Evolutionary conservation across 352 stramenopile genomes (phyloP).

Genomic region (Blastocystis sp.): DNA sequence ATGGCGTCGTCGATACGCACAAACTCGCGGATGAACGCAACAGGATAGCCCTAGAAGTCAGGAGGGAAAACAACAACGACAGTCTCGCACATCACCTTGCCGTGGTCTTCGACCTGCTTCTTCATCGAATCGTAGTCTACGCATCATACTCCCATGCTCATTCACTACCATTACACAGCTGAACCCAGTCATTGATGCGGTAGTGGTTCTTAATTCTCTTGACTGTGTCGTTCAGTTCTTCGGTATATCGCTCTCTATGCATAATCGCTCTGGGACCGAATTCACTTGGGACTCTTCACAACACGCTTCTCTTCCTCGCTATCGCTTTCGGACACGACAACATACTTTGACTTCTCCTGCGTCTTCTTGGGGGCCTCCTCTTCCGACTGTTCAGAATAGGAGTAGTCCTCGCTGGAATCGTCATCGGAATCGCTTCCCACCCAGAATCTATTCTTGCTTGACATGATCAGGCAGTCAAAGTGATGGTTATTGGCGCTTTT

Average conservation of each 20-base stretch:
- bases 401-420: slow-evolving; percentile 2
- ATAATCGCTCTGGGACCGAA: neutral
- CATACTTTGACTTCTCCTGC: slow-evolving; percentile 32
- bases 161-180: slow-evolving; percentile 27
- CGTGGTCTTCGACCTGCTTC: slow-evolving; percentile 58
- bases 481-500: neutral
- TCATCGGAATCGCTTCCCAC: slow-evolving; percentile 27
- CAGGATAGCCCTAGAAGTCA: slow-evolving; percentile 35
- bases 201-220: slow-evolving; percentile 64
- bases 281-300: slow-evolving; percentile 48
- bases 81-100: slow-evolving; percentile 29
- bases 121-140: slow-evolving; percentile 49
- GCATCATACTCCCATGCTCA: neutral
- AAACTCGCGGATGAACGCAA: slow-evolving; percentile 36
- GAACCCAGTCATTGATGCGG: slow-evolving; percentile 57
- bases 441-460: slow-evolving; percentile 55
- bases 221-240: slow-evolving; percentile 31
- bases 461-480: neutral
- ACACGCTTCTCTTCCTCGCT: slow-evolving; percentile 64
- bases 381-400: slow-evolving; percentile 13
- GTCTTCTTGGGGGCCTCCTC: neutral
- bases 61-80: neutral
- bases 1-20: slow-evolving; percentile 17
- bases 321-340: slow-evolving; percentile 40
- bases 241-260: slow-evolving; percentile 25